Conservation (phyloP, 208 protist species). For the Acanthamoeba triangularis region DNA sequence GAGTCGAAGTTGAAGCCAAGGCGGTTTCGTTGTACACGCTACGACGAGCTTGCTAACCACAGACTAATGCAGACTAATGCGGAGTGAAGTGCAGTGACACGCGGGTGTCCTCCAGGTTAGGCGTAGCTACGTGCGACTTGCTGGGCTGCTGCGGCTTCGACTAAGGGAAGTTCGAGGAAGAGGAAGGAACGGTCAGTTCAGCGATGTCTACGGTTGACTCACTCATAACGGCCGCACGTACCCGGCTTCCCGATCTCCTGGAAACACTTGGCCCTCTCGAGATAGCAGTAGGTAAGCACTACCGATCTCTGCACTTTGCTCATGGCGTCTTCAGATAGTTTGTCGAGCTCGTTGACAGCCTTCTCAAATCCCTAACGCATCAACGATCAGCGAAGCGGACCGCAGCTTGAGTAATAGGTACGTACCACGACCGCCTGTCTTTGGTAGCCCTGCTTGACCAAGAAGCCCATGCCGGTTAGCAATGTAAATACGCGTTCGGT, state of each 20-base stretch:
- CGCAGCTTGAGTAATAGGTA: too few species aligned
- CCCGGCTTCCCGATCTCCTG: not conserved
- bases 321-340: not conserved
- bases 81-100: not conserved
- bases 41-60: not conserved
- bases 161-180: not conserved
- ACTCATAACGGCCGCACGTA: not conserved
- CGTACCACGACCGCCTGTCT: not conserved
- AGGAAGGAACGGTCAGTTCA: not conserved
- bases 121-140: not conserved
- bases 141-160: not conserved
- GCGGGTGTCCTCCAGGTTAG: not conserved
- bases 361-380: not conserved
- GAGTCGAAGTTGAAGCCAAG: too few species aligned
- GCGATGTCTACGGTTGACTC: not conserved
- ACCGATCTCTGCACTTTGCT: constrained; percentile 22
- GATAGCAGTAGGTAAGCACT: not conserved
- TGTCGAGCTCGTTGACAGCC: not conserved
- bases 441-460: not conserved
- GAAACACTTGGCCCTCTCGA: not conserved
- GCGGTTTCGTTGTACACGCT: too few species aligned
- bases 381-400: not conserved
- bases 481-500: not conserved
- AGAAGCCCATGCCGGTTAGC: not conserved
- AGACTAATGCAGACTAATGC: not conserved